Percentiles rank a stretch among this genome's conserved stretches.
phyloP scores from a whole-genome alignment of 306 rosid genomes.

The Ormosia emarginata region DNA sequence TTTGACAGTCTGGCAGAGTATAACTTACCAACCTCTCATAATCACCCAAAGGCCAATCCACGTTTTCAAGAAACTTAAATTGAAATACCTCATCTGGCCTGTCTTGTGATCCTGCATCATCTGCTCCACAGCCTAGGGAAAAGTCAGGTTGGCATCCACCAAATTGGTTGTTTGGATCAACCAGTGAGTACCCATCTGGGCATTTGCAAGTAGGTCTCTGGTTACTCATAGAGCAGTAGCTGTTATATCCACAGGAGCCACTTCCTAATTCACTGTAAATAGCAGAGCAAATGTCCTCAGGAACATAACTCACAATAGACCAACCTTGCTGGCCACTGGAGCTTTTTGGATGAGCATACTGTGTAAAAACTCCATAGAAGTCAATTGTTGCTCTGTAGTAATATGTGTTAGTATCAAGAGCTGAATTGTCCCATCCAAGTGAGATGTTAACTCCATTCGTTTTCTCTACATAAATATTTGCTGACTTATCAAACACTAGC shows the following conservation, averaged over 20 bases:
- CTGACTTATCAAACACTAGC: constrained; percentile 37
- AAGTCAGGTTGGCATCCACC: constrained; percentile 41
- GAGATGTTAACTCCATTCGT: not conserved
- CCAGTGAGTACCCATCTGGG: constrained; percentile 33
- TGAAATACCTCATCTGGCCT: constrained; percentile 16
- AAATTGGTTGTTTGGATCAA: constrained; percentile 33
- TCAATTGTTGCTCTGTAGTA: constrained; percentile 65
- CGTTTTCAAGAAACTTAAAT: not conserved
- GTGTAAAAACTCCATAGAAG: constrained; percentile 54
- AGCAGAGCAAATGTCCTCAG: constrained; percentile 15
- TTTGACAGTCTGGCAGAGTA: constrained; percentile 10
- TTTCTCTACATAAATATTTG: constrained; percentile 28
- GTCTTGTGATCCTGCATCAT: not conserved
- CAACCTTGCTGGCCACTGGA: constrained; percentile 6
- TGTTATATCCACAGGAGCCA: constrained; percentile 41
- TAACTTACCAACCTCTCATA: constrained; percentile 28
- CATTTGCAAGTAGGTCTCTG: constrained; percentile 36
- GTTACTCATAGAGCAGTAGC: constrained; percentile 35
- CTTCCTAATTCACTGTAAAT: not conserved
- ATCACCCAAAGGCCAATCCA: constrained; percentile 31
- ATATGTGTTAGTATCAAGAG: not conserved
- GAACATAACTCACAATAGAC: constrained; percentile 19
- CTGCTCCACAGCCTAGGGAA: constrained; percentile 34
- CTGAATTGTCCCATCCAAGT: not conserved
- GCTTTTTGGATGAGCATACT: constrained; percentile 41